These are phyloP conservation scores for Pyricularia sp. DNA, from an alignment of 2,329 filamentous ascomycete genomes.

Conservation along the genomic window DNA sequence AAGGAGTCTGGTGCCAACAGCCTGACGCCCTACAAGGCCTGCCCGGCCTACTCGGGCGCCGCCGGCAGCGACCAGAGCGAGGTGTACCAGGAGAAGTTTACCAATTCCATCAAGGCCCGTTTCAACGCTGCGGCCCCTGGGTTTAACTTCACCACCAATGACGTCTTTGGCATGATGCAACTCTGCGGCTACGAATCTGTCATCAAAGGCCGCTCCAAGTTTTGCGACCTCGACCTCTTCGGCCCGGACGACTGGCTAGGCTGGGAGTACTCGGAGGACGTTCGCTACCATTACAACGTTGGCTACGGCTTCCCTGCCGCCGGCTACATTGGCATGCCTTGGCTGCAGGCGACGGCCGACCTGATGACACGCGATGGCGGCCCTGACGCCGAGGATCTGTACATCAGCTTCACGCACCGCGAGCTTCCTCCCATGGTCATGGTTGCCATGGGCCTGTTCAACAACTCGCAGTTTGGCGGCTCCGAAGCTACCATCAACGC, in stretches of 20 bases:
- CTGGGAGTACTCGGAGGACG: conserved; percentile 52
- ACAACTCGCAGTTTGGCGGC: conserved; percentile 46
- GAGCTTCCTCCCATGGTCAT: conserved; percentile 54
- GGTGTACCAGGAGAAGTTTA: conserved; percentile 40
- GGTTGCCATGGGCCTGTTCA: conserved; percentile 56
- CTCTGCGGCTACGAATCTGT: conserved; percentile 54
- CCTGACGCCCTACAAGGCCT: conserved; percentile 51
- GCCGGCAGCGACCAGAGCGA: conserved; percentile 41
- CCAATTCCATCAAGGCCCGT: conserved; percentile 44
- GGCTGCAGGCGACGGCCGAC: conserved; percentile 48
- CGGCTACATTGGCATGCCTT: conserved; percentile 49
- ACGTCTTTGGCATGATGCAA: conserved; percentile 54
- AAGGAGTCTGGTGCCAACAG: conserved; percentile 43
- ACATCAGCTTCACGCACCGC: conserved; percentile 56
- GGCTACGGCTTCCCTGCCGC: conserved; percentile 49
- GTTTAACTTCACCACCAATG: conserved; percentile 51
- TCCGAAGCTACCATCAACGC: conserved; percentile 38
- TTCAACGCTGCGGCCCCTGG: conserved; percentile 36
- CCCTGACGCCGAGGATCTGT: conserved; percentile 31
- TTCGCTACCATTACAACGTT: conserved; percentile 51
- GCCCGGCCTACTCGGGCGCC: conserved; percentile 46
- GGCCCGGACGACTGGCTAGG: conserved; percentile 50
- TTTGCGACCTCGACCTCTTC: conserved; percentile 48
- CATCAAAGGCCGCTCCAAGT: conserved; percentile 46
- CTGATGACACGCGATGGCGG: conserved; percentile 24